Base-by-base conservation (phyloP, 495 filamentous ascomycete species). In the Venustampulla echinocandica region DNA sequence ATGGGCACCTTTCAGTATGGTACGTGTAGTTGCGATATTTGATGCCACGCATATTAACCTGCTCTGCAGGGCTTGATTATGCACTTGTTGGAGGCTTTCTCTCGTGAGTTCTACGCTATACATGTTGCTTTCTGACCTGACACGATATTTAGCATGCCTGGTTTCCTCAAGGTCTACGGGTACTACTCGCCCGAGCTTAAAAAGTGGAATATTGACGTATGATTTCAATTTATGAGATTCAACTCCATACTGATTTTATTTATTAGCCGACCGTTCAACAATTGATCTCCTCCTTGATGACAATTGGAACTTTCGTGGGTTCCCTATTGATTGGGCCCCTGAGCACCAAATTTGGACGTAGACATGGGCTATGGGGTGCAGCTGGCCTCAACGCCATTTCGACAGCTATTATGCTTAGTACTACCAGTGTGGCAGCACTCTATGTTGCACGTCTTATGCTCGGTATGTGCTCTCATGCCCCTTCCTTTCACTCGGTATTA, bases 101-200 rank as follows among this genome's bases (percentile, higher is more conserved):
- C n/a, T n/a, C n/a, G n/a, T n/a, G n/a, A n/a, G n/a, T n/a, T n/a
- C n/a, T n/a, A n/a, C n/a, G n/a, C n/a, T n/a, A n/a, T n/a, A n/a
- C n/a, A n/a, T n/a, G n/a, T n/a, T n/a, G n/a, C n/a, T n/a, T n/a
- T n/a, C n/a, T n/a, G n/a, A n/a, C n/a, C n/a, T n/a, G n/a, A n/a
- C n/a, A n/a, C n/a, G n/a, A n/a, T n/a, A n/a, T n/a, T n/a, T n/a
- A 75, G 74, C 45, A 80, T 79, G 77, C 46, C 66, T 27, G 75
- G 76, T 14, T 81, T 79, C 54, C 61, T 79, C 56, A 9, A 36
- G 27, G 47, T 50, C n/a, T 50, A 45, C 30, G 42, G 42, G 14
- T 45, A 45, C 19, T 45, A 45, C 19, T 45, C 42, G 14, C 42
- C 42, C 1, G 35, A 30, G 10, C 10, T 45, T 4, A 35, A 35